Evolutionary conservation across 2,329 filamentous ascomycete genomes (phyloP), one percentile per base, ranked within the genome.

Genomic region (Epichloe sylvatica): DNA sequence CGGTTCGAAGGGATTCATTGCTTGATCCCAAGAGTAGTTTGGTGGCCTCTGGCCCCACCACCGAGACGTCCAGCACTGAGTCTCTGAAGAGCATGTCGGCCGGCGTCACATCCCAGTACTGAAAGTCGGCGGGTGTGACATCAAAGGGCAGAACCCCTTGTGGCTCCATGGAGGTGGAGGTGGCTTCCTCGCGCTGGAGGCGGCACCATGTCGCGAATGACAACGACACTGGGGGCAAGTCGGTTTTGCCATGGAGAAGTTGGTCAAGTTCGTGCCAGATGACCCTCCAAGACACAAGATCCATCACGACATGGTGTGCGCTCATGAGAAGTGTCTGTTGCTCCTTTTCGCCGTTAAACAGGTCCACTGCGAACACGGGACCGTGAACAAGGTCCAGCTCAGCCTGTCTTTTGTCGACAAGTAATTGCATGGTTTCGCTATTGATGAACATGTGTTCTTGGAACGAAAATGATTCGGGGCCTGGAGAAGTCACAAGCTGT

Each of bases 231-330:
- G 25, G 4, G 25, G 25, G 15, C 12, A 19, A 11, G 13, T 25
- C 25, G 33, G 51, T 49, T 45, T 45, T 49, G 25, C 52, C 12
- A 36, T 19, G 43, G 3, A 58, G n/a, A 12, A 48, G 38, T 4
- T 55, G 47, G 23, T 56, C 51, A 17, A 59, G 44, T 6, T 59
- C 53, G 11, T 50, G 36, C 45, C 51, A 50, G 2, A 59, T 23
- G 9, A 57, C 73, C 8, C 73, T 70, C 43, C 72, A 75, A 19
- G 73, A 75, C 52, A 75, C 74, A 56, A 75, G 71, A 56, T 75
- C 71, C 35, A 61, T 54, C 17, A 59, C 53, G 2, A 55, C 36
- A 41, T 59, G 55, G 41, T 59, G 57, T 7, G 53, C 51, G 1
- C 46, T 50, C 12, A 56, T 41, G 6, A 56, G 21, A 12, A 52